phyloP scores from a whole-genome alignment of 768 basidiomycete species.

The Rhizopogon sp. region DNA sequence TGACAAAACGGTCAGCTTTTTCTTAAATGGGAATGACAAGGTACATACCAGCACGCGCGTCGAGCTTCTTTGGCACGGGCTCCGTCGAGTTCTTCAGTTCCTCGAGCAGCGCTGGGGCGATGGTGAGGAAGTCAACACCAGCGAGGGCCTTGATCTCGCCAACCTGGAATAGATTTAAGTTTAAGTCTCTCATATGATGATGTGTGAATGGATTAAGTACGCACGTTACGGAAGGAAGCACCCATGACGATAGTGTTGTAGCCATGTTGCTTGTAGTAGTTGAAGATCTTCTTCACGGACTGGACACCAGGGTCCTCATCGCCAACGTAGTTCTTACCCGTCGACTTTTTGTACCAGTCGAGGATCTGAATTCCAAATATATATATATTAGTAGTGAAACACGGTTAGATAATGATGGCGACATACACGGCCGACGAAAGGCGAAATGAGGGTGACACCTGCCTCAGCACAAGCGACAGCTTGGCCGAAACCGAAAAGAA shows the following conservation, averaged over 20 bases:
- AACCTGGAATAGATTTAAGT: conserved; percentile 34
- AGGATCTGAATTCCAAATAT: conserved; percentile 60
- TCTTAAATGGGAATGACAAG: not conserved
- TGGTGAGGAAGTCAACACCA: conserved; percentile 97
- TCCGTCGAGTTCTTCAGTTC: conserved; percentile 82
- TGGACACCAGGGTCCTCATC: conserved; percentile 94
- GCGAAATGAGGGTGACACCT: conserved; percentile 96
- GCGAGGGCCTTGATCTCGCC: conserved; percentile 95
- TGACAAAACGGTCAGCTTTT: conserved; percentile 10
- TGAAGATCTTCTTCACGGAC: conserved; percentile 96
- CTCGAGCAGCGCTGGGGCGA: conserved; percentile 85
- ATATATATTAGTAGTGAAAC: conserved; percentile 9
- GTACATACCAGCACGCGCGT: conserved; percentile 43
- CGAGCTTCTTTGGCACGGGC: conserved; percentile 81
- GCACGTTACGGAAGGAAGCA: conserved; percentile 96
- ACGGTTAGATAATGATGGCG: conserved; percentile 6
- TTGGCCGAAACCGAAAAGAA: conserved; percentile 97
- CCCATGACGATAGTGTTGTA: conserved; percentile 99
- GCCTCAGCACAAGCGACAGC: conserved; percentile 99
- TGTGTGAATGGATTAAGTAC: conserved; percentile 21
- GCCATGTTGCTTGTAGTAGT: conserved; percentile 98
- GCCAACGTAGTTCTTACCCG: conserved; percentile 84
- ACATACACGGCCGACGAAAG: conserved; percentile 95
- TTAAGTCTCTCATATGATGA: conserved; percentile 1
- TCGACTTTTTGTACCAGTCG: conserved; percentile 97